Evolutionary conservation across 371 early-diverging fungal species (phyloP), one percentile per base, ranked within the genome.

Genomic region (Blakeslea trispora): DNA sequence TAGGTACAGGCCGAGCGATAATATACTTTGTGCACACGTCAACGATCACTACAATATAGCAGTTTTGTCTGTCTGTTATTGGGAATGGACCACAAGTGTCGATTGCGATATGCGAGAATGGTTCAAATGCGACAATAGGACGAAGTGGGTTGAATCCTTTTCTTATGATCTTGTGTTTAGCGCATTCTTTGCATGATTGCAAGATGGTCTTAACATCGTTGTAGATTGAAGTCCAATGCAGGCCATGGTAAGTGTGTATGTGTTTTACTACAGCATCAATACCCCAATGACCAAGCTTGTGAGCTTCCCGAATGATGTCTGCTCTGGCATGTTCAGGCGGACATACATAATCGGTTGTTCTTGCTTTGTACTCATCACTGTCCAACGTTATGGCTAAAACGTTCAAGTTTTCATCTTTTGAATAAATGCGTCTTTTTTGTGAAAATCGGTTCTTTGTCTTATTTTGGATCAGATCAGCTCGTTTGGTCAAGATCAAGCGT

Each of bases 1-100:
- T 54, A 2, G 58, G 55, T 3, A 66, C 17, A 5, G 68, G 43
- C 14, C 62, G 35, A 22, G 50, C 50, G 13, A 55, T 55, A 8
- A 55, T 24, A 46, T 46, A 55, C 11, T 39, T 35, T 13, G 46
- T 46, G 24, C 55, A 55, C 5, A 55, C 1, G 18, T 55, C 55
- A 17, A 46, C 39, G 0, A 55, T 15, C 5, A 55, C 37, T n/a
- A 55, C 10, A 7, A 46, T 37, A 18, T 46, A 46, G n/a, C n/a
- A 23, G 11, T 55, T 55, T 10, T 28, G 37, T 39, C 39, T 46
- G 14, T 23, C 46, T 4, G 55, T 54, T 22, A 54, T 39, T 1
- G 21, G 9, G 19, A 54, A 46, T 13, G 46, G 55, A 3, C 55
- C 55, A 24, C 32, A 15, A 18, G 45, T 15, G 23, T 54, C 11